Conservation (phyloP, 257 asterid genomes). For the Cynanchum wilfordii region DNA sequence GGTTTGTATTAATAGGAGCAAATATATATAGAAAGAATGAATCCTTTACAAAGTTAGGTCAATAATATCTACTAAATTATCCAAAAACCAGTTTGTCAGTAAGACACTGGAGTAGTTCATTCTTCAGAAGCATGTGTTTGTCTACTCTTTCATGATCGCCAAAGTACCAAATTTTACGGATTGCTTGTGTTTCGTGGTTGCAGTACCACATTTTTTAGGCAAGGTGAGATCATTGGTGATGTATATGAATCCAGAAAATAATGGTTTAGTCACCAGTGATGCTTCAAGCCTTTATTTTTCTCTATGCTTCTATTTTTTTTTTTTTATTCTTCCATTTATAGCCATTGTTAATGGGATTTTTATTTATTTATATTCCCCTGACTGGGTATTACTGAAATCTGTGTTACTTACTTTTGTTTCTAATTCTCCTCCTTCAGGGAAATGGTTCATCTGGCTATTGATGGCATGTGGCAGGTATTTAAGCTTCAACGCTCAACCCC, state of each 20-base stretch:
- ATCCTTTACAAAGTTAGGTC: no score
- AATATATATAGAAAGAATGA: no score
- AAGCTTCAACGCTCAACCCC: slow-evolving; percentile 93
- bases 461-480: slow-evolving; percentile 99
- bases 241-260: not conserved
- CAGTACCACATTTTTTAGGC: not conserved
- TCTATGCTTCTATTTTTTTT: not conserved
- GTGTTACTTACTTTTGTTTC: slow-evolving; percentile 21
- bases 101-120: no score
- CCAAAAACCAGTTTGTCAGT: no score
- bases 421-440: slow-evolving; percentile 52
- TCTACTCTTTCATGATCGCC: no score
- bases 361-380: not conserved
- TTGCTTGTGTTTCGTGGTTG: no score
- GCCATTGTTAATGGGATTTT: not conserved
- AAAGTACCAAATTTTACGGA: no score
- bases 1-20: no score
- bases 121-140: no score
- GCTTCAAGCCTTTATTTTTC: not conserved
- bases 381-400: not conserved
- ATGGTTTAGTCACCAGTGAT: not conserved
- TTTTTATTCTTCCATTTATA: not conserved
- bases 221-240: not conserved
- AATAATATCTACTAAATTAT: no score
- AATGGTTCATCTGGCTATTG: slow-evolving; percentile 99